Conservation (phyloP, 192 early-diverging fungal genomes). For the Coemansia sp. region DNA sequence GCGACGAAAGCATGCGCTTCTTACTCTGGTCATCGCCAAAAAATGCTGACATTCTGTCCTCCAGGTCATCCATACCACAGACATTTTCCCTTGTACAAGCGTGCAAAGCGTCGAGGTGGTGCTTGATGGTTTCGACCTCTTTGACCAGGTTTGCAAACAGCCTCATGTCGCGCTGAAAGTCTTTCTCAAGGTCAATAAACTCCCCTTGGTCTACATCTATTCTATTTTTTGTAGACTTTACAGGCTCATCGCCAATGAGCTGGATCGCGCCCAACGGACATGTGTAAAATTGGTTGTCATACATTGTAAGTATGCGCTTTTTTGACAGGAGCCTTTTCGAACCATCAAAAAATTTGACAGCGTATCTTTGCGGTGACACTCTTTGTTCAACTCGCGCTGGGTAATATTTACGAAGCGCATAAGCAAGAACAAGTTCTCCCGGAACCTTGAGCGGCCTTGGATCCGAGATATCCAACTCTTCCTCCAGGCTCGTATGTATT, state of each 20-base stretch:
- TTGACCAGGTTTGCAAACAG: slow-evolving; percentile 23
- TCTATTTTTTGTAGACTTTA: background rate
- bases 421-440: slow-evolving; percentile 47
- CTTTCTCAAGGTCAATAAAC: slow-evolving; percentile 16
- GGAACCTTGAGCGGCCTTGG: slow-evolving; percentile 29
- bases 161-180: slow-evolving; percentile 34
- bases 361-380: slow-evolving; percentile 17
- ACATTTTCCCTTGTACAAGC: slow-evolving; percentile 25
- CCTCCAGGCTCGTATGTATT: slow-evolving; percentile 7
- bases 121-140: slow-evolving; percentile 16
- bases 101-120: slow-evolving; percentile 36
- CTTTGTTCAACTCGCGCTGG: slow-evolving; percentile 34
- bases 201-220: background rate
- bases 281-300: slow-evolving; percentile 42
- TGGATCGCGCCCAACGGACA: slow-evolving; percentile 36
- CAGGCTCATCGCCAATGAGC: slow-evolving; percentile 44
- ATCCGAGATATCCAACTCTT: slow-evolving; percentile 15
- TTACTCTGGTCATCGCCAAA: slow-evolving; percentile 27
- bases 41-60: slow-evolving; percentile 34
- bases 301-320: slow-evolving; percentile 39
- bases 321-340: slow-evolving; percentile 12
- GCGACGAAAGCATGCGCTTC: slow-evolving; percentile 26
- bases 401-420: slow-evolving; percentile 42
- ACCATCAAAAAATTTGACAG: slow-evolving; percentile 47
- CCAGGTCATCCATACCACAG: slow-evolving; percentile 12